Conservation (phyloP, 1,284 basidiomycete genomes). For the Microbotryum scabiosae region DNA sequence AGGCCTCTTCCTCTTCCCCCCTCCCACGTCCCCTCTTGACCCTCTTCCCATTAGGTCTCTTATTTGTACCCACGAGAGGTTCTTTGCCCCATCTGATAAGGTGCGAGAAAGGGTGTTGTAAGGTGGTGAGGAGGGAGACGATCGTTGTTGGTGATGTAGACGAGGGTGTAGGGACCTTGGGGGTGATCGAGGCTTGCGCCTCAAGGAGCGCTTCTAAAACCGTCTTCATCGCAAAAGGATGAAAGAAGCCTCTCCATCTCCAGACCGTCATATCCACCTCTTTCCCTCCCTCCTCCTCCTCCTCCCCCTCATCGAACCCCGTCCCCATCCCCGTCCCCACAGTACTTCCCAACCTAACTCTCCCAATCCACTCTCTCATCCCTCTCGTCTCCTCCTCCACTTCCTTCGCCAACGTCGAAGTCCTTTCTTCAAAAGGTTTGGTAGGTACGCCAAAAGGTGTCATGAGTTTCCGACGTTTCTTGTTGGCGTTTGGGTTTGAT, state of each 20-base stretch:
- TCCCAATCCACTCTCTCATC: constrained; percentile 23
- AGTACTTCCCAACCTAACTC: constrained; percentile 5
- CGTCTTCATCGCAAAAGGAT: constrained; percentile 1
- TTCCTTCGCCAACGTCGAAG: no score
- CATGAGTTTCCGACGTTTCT: no score
- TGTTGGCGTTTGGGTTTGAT: no score
- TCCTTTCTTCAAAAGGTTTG: no score
- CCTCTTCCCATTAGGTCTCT: constrained; percentile 23
- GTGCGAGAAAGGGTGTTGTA: constrained; percentile 22
- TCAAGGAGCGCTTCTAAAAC: no score
- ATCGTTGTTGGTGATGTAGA: neutral
- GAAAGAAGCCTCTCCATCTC: constrained; percentile 14
- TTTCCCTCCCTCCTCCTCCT: constrained; percentile 6
- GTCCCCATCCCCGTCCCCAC: neutral
- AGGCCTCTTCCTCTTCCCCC: constrained; percentile 27
- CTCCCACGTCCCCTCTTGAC: constrained; percentile 22
- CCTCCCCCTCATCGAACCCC: neutral
- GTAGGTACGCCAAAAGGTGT: no score
- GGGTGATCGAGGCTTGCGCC: no score
- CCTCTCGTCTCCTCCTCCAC: neutral
- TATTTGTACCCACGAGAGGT: constrained; percentile 14
- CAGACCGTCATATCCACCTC: neutral
- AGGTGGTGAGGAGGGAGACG: constrained; percentile 8
- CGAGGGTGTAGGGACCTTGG: neutral
- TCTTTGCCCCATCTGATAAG: neutral